Percentiles rank a stretch among this genome's conserved stretches.
Conservation (phyloP, 305 asterid species). For the Fraxinus greggii region DNA sequence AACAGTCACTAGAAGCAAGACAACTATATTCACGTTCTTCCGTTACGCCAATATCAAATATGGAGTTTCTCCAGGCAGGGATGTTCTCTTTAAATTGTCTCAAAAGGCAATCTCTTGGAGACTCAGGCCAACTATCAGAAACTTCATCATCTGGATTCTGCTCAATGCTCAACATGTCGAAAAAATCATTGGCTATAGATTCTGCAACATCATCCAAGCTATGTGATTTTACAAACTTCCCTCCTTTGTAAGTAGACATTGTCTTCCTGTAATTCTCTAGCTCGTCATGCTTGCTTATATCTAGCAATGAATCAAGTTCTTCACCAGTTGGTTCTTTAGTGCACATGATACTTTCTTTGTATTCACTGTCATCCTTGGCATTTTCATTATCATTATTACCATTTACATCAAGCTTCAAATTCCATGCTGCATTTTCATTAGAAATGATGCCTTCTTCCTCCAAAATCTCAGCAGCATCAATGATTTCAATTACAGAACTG, state of each 20-base stretch:
- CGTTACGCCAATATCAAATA: slow-evolving; percentile 34
- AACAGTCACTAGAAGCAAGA: slow-evolving; percentile 27
- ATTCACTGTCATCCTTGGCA: slow-evolving; percentile 27
- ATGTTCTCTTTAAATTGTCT: slow-evolving; percentile 42
- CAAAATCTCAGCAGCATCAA: slow-evolving; percentile 59
- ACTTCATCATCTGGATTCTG: slow-evolving; percentile 34
- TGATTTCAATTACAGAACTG: slow-evolving; percentile 46
- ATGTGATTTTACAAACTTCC: slow-evolving; percentile 43
- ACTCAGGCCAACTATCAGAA: slow-evolving; percentile 36
- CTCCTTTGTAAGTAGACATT: slow-evolving; percentile 25
- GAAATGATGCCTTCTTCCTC: slow-evolving; percentile 36
- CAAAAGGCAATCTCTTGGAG: slow-evolving; percentile 38
- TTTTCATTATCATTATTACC: slow-evolving; percentile 25
- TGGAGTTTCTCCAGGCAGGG: slow-evolving; percentile 23
- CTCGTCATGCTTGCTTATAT: slow-evolving; percentile 26
- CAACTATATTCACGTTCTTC: slow-evolving; percentile 33
- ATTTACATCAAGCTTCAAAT: slow-evolving; percentile 31
- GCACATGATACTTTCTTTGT: slow-evolving; percentile 20
- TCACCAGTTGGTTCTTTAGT: slow-evolving; percentile 31
- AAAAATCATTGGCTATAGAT: slow-evolving; percentile 77
- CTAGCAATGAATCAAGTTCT: slow-evolving; percentile 38
- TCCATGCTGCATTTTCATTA: slow-evolving; percentile 33
- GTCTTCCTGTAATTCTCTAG: slow-evolving; percentile 30
- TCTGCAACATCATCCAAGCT: slow-evolving; percentile 63
- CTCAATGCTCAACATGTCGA: slow-evolving; percentile 54